A percentile compares a stretch with the other conserved stretches of the same genome.
These are phyloP conservation scores for Staphylotrichum longicolle DNA, from an alignment of 495 filamentous ascomycete genomes.

Conservation along the genomic window DNA sequence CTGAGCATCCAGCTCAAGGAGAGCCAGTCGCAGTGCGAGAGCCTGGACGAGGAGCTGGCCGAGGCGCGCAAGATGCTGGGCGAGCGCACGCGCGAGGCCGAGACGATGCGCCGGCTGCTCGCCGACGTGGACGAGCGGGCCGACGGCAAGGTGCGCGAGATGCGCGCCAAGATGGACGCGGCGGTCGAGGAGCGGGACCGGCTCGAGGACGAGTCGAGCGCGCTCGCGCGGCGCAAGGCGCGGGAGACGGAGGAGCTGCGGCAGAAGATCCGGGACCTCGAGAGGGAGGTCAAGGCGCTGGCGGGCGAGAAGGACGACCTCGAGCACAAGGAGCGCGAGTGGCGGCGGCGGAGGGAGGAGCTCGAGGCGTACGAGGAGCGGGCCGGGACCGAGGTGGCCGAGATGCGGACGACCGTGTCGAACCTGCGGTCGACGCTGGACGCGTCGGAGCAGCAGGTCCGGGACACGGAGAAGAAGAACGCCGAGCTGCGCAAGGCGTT, in stretches of 20 bases:
- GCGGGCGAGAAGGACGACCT: slow-evolving; percentile 65
- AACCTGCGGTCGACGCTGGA: slow-evolving; percentile 78
- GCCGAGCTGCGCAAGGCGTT: slow-evolving; percentile 68
- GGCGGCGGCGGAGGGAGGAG: slow-evolving; percentile 69
- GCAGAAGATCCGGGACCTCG: slow-evolving; percentile 71
- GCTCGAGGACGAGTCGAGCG: slow-evolving; percentile 84
- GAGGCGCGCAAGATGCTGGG: slow-evolving; percentile 85
- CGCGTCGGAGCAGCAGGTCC: slow-evolving; percentile 78
- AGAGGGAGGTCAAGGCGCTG: slow-evolving; percentile 70
- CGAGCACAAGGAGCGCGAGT: slow-evolving; percentile 62
- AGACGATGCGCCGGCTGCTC: slow-evolving; percentile 89
- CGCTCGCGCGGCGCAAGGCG: slow-evolving; percentile 67
- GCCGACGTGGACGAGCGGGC: slow-evolving; percentile 82
- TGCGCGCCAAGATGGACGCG: slow-evolving; percentile 83
- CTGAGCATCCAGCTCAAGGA: slow-evolving; percentile 93
- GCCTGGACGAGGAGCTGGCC: slow-evolving; percentile 87
- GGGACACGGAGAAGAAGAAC: slow-evolving; percentile 78
- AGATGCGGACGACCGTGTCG: slow-evolving; percentile 73
- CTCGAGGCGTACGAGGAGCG: slow-evolving; percentile 66
- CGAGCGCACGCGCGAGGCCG: slow-evolving; percentile 89
- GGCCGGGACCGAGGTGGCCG: slow-evolving; percentile 66
- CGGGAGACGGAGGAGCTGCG: slow-evolving; percentile 87
- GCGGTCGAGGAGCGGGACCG: slow-evolving; percentile 89
- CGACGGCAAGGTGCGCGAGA: slow-evolving; percentile 76
- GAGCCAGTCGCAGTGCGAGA: slow-evolving; percentile 74